A percentile compares a stretch with the other conserved stretches of the same genome.
Evolutionary conservation across 345 rosid species (phyloP).

Genomic region (Eucalyptus cloeziana): DNA sequence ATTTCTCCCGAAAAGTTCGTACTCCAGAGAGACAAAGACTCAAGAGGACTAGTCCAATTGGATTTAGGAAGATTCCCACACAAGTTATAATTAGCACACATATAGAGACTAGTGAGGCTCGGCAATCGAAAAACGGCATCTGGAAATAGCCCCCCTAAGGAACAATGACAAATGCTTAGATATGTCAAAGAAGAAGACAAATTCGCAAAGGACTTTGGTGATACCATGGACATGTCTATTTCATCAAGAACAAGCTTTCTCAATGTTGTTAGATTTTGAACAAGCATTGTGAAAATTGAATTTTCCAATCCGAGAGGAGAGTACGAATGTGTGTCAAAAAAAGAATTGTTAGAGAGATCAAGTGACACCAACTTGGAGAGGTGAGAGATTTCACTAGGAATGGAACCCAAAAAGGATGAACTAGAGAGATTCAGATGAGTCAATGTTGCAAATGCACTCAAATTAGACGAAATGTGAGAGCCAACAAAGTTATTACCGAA

Average conservation of each 20-base stretch:
- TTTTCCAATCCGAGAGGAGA: neutral
- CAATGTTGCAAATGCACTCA: neutral
- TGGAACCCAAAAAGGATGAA: neutral
- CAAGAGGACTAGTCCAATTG: neutral
- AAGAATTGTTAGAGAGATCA: neutral
- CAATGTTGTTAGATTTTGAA: neutral
- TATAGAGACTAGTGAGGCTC: neutral
- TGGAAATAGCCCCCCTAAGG: neutral
- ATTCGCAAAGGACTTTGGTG: neutral
- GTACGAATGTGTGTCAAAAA: no score
- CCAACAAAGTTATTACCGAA: neutral
- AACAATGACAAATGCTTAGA: fast-evolving
- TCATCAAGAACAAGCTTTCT: neutral
- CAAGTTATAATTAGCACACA: fast-evolving
- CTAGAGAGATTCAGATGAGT: neutral
- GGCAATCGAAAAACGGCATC: neutral
- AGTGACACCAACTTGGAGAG: neutral
- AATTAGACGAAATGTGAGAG: neutral
- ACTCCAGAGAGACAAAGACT: neutral
- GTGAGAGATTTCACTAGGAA: neutral
- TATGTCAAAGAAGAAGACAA: neutral
- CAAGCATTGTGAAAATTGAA: neutral
- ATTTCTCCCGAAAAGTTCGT: neutral
- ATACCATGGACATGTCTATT: neutral
- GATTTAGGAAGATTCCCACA: neutral